Conservation (phyloP, 2,329 filamentous ascomycete species). For the Ceratocystis destructans region DNA sequence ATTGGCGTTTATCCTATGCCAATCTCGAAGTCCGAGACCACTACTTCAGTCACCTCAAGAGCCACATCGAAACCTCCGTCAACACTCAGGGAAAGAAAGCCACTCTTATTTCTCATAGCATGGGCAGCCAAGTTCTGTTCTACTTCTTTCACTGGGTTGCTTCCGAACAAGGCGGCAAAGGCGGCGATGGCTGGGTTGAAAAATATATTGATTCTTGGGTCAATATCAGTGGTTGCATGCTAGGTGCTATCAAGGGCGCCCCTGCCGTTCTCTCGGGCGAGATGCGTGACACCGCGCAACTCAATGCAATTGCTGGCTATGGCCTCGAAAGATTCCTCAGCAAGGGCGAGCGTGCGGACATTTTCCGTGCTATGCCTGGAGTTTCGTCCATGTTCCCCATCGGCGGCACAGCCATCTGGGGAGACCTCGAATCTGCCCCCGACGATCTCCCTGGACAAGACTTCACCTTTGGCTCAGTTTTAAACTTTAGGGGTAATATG, state of each 20-base stretch:
- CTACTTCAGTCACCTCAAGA: conserved; percentile 84
- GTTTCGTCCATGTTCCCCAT: conserved; percentile 94
- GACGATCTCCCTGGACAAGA: conserved; percentile 67
- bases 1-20: conserved; percentile 83
- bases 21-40: conserved; percentile 85
- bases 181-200: conserved; percentile 82
- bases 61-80: conserved; percentile 74
- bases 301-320: conserved; percentile 93
- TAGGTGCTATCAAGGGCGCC: conserved; percentile 81
- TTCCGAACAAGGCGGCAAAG: conserved; percentile 59
- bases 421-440: conserved; percentile 71
- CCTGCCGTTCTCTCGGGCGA: conserved; percentile 87
- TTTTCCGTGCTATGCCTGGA: conserved; percentile 94
- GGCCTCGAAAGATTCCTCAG: conserved; percentile 91
- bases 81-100: conserved; percentile 64
- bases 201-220: conserved; percentile 87
- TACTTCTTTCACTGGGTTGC: conserved; percentile 76
- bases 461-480: conserved; percentile 61
- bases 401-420: conserved; percentile 90
- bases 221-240: conserved; percentile 96
- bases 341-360: conserved; percentile 76
- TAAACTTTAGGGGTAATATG: conserved; percentile 62
- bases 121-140: conserved; percentile 91
- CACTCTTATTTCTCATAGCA: conserved; percentile 82
- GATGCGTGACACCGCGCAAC: conserved; percentile 95